Base-by-base conservation (phyloP, 2,329 filamentous ascomycete species). In the Paecilomyces sp. region DNA sequence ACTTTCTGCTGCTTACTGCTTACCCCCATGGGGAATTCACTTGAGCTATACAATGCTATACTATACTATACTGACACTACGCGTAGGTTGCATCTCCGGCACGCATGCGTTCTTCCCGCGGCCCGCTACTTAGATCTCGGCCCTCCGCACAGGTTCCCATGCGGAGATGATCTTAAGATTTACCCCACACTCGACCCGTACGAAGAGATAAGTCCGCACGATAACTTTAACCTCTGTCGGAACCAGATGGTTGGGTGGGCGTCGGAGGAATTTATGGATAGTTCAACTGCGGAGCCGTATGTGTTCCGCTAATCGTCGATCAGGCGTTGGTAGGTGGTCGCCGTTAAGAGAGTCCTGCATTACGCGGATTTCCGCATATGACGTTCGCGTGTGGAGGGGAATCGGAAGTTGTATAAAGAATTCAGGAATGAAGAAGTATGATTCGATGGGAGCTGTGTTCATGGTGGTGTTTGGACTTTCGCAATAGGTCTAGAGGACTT, bases 401-500 rank as follows among this genome's bases (percentile, higher is more conserved):
- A 28, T 28, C 25, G 31, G 6, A 11, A 33, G 31, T 5, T 33
- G 31, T 33, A 33, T 33, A 33, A 28, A 6, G 6, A 28, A 28
- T 28, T 28, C 25, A 28, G 31, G 31, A 33, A 33, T 33, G 6
- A 33, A 33, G 8, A 6, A 33, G 31, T 33, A 33, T 33, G 31
- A 33, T 33, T 33, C 25, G 25, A 28, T 28, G 25, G 3, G 25
- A 28, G 25, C 6, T 28, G 25, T 28, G 25, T 11, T 5, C 31
- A 7, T 33, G 31, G 8, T 33, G 31, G 31, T 9, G 11, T 33
- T 28, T 6, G 25, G 31, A 33, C 31, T 12, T 9, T 9, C 31
- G 31, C 31, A 33, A 33, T 12, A 33, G 78, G 72, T 62, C 79
- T 76, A 56, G 66, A 76, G 61, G 82, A 81, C 28, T 68, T 76